These are phyloP conservation scores for Cryptococcus depauperatus DNA, from an alignment of 1,284 basidiomycete species.

Conservation along the genomic window DNA sequence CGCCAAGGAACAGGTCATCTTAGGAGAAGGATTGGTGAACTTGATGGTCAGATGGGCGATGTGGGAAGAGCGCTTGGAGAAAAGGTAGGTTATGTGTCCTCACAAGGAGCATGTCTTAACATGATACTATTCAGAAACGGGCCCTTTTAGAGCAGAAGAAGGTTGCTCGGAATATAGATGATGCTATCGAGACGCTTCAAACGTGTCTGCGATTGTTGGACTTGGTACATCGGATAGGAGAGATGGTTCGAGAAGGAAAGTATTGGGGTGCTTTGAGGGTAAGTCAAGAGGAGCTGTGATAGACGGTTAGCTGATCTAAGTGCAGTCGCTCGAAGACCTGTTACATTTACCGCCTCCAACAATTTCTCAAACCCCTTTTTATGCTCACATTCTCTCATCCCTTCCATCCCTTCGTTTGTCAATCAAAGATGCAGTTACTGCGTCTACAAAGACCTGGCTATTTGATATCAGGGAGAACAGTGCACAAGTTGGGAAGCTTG, in stretches of 20 bases:
- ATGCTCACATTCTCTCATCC: slow-evolving; percentile 82
- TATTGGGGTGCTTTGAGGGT: slow-evolving; percentile 95
- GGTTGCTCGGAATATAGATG: slow-evolving; percentile 86
- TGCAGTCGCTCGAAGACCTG: slow-evolving; percentile 88
- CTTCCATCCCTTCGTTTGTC: slow-evolving; percentile 80
- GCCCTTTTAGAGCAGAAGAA: slow-evolving; percentile 80
- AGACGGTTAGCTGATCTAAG: slow-evolving; percentile 47
- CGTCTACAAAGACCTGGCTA: slow-evolving; percentile 94
- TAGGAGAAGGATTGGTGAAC: slow-evolving; percentile 51
- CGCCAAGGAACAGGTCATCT: slow-evolving; percentile 58
- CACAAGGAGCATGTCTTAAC: neutral
- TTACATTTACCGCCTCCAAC: slow-evolving; percentile 82
- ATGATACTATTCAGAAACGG: slow-evolving; percentile 54
- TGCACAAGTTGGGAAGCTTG: slow-evolving; percentile 74
- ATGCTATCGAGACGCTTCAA: slow-evolving; percentile 90
- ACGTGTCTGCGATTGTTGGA: slow-evolving; percentile 86
- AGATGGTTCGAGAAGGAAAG: slow-evolving; percentile 84
- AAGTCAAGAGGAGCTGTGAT: slow-evolving; percentile 45
- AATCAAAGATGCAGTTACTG: slow-evolving; percentile 87
- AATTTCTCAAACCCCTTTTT: slow-evolving; percentile 86
- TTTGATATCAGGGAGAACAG: slow-evolving; percentile 88
- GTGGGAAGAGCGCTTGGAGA: slow-evolving; percentile 77
- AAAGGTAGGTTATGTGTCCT: slow-evolving; percentile 51
- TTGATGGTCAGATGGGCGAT: slow-evolving; percentile 53
- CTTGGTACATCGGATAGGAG: slow-evolving; percentile 84